Conservation (phyloP, 768 basidiomycete species). For the Cystobasidium ongulense region DNA sequence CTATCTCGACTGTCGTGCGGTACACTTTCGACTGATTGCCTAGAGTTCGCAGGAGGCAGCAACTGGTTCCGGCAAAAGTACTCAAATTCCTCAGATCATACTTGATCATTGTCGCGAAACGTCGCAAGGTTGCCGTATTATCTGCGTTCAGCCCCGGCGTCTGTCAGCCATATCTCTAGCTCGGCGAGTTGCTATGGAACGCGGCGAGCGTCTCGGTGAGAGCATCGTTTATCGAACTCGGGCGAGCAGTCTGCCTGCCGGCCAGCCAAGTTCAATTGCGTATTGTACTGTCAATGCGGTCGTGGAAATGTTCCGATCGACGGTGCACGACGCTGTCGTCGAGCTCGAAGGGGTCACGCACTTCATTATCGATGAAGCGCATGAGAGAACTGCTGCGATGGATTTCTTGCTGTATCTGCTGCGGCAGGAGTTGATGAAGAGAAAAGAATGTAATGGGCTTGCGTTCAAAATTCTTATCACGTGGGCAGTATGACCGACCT, state of each 20-base stretch:
- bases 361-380: slow-evolving; percentile 2
- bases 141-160: background rate
- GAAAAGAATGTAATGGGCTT: background rate
- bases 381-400: slow-evolving; percentile 1
- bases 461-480: background rate
- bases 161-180: background rate
- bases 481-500: background rate
- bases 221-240: background rate
- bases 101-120: background rate
- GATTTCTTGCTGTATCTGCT: background rate
- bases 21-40: background rate
- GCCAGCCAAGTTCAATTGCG: background rate
- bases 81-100: slow-evolving; percentile 1
- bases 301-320: background rate
- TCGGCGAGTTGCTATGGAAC: background rate
- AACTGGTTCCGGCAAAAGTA: background rate
- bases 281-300: background rate
- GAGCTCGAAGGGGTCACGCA: background rate
- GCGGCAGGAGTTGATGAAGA: background rate
- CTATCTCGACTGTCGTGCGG: background rate
- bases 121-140: background rate
- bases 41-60: slow-evolving; percentile 1
- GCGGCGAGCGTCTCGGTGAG: background rate
- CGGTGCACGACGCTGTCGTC: too few species aligned
- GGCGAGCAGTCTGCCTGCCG: background rate